phyloP scores from a whole-genome alignment of 805 yeast species.

The Yarrowia divulgata region DNA sequence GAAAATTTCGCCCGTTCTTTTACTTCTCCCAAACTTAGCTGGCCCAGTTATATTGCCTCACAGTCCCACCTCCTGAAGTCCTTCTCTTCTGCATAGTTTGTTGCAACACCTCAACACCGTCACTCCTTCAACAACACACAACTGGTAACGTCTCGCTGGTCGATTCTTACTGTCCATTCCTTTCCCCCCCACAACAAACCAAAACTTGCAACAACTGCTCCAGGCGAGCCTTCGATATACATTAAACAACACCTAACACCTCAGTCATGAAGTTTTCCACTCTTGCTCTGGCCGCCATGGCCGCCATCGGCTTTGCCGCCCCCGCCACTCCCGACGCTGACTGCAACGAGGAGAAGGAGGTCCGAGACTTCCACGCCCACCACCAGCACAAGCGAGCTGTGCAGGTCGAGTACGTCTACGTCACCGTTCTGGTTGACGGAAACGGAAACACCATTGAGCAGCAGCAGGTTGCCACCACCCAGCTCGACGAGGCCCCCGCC shows the following conservation, averaged over 20 bases:
- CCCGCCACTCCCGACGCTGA: conserved; percentile 46
- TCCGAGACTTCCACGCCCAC: conserved; percentile 49
- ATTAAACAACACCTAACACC: conserved; percentile 25
- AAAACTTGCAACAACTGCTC: conserved; percentile 37
- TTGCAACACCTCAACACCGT: conserved; percentile 36
- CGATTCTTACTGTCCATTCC: conserved; percentile 39
- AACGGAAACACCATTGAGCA: conserved; percentile 50
- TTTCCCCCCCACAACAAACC: background rate
- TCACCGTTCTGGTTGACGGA: conserved; percentile 55
- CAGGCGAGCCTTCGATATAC: conserved; percentile 35
- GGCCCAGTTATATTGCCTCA: conserved; percentile 38
- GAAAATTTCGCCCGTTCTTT: conserved; percentile 21
- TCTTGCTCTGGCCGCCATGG: conserved; percentile 45
- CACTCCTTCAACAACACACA: conserved; percentile 37
- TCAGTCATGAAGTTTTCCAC: conserved; percentile 38
- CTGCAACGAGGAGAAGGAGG: conserved; percentile 40
- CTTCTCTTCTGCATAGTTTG: conserved; percentile 28
- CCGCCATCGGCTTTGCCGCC: conserved; percentile 54
- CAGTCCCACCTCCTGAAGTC: conserved; percentile 26
- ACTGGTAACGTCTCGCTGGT: conserved; percentile 39
- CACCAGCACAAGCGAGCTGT: conserved; percentile 63
- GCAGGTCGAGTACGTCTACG: conserved; percentile 57
- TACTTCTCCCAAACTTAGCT: conserved; percentile 33
- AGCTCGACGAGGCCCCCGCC: conserved; percentile 43
- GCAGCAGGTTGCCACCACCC: conserved; percentile 49